Conservation (phyloP, 345 rosid species). For the Citrus maxima region DNA sequence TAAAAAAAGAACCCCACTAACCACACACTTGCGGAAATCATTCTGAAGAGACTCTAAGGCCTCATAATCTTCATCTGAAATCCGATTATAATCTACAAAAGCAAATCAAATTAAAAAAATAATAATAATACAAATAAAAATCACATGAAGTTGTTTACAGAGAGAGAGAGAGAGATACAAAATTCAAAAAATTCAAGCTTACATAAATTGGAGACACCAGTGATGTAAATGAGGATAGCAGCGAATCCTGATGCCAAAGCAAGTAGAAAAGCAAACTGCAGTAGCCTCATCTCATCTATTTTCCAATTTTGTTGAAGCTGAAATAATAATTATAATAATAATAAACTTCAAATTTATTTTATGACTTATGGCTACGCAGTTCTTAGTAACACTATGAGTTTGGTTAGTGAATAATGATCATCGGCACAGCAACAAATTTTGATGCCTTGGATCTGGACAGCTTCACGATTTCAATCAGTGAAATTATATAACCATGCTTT, state of each 20-base stretch:
- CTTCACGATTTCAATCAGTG: not conserved
- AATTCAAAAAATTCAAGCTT: conserved; percentile 3
- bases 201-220: conserved; percentile 74
- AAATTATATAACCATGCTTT: not conserved
- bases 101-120: conserved; percentile 6
- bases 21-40: conserved; percentile 85
- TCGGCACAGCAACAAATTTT: not conserved
- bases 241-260: conserved; percentile 67
- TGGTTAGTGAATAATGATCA: not conserved
- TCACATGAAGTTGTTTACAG: not conserved
- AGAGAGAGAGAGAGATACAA: not conserved
- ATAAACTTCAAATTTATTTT: not conserved
- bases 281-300: conserved; percentile 50
- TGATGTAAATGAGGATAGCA: conserved; percentile 72
- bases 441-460: conserved; percentile 3
- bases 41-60: conserved; percentile 65
- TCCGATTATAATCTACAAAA: conserved; percentile 48
- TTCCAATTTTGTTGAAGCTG: not conserved
- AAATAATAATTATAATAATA: not conserved
- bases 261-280: conserved; percentile 53
- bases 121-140: not conserved
- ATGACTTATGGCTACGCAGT: no score
- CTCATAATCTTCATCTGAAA: conserved; percentile 60
- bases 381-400: no score
- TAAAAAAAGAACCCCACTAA: conserved; percentile 30